Evolutionary conservation across 305 asterid genomes (phyloP).

Genomic region (Fraxinus greggii): DNA sequence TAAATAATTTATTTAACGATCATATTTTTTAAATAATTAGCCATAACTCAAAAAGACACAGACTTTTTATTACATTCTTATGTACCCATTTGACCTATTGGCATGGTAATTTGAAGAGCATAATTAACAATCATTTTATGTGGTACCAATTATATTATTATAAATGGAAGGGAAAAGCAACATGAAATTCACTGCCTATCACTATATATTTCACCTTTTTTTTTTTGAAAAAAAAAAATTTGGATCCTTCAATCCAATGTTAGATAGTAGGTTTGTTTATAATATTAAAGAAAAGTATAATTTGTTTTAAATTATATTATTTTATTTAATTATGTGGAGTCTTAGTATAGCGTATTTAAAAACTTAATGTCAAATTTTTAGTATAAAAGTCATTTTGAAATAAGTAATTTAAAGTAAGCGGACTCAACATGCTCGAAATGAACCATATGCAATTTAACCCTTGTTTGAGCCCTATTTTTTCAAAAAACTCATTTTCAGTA

Average conservation of each 20-base stretch:
- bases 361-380: not conserved
- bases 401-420: too few relatives aligned
- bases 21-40: not conserved
- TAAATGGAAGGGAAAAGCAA: slow-evolving; percentile 9
- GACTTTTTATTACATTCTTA: not conserved
- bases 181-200: slow-evolving; percentile 27
- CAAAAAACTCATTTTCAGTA: too few relatives aligned
- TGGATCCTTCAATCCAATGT: not conserved
- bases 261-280: not conserved
- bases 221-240: not conserved
- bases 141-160: slow-evolving; percentile 28
- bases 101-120: slow-evolving; percentile 19
- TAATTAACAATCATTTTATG: slow-evolving; percentile 9
- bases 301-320: not conserved
- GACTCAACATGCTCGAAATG: not conserved
- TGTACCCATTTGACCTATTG: not conserved
- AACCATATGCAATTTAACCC: not conserved
- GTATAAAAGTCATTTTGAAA: not conserved
- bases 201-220: slow-evolving; percentile 13
- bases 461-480: too few relatives aligned
- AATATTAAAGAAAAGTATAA: not conserved
- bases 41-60: not conserved
- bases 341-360: not conserved
- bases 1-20: not conserved
- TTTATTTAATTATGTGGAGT: not conserved